phyloP scores from a whole-genome alignment of 2,329 filamentous ascomycete genomes.

The Alternaria brassicicola region DNA sequence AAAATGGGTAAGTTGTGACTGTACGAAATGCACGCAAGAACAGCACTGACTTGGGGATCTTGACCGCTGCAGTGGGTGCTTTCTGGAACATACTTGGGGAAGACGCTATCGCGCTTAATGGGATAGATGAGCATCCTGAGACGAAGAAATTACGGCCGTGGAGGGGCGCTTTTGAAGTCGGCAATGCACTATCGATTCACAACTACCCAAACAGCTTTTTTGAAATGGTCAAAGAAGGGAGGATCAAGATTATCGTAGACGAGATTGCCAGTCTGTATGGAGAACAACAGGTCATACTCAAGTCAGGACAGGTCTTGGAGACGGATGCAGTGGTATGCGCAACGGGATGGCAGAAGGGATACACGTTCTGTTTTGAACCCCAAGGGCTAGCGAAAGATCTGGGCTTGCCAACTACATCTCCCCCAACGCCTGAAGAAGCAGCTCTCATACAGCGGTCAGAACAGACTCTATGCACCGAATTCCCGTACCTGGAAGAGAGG shows the following conservation, averaged over 20 bases:
- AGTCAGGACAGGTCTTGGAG: conserved; percentile 52
- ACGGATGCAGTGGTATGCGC: conserved; percentile 61
- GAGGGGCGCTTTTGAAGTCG: conserved; percentile 58
- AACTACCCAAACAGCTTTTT: conserved; percentile 66
- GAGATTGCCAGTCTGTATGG: conserved; percentile 59
- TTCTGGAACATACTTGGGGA: conserved; percentile 64
- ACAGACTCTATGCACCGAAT: conserved; percentile 16
- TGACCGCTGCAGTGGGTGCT: conserved; percentile 48
- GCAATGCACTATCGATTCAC: conserved; percentile 63
- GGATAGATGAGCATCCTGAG: conserved; percentile 52
- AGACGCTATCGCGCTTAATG: conserved; percentile 59
- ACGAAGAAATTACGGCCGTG: conserved; percentile 52
- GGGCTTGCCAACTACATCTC: conserved; percentile 52
- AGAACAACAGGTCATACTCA: conserved; percentile 54
- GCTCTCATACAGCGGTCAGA: conserved; percentile 42
- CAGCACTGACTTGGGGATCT: background rate
- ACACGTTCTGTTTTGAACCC: conserved; percentile 57
- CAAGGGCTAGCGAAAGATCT: conserved; percentile 52
- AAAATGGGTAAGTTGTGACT: conserved; percentile 44
- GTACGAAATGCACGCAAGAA: background rate
- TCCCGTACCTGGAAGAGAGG: conserved; percentile 26
- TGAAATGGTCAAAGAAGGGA: conserved; percentile 60
- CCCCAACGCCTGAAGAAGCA: conserved; percentile 42
- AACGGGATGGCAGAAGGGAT: conserved; percentile 63
- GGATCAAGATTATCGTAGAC: conserved; percentile 62